Evolutionary conservation across 768 basidiomycete species (phyloP), one percentile per base, ranked within the genome.

Genomic region (Kwoniella mangroviensis): DNA sequence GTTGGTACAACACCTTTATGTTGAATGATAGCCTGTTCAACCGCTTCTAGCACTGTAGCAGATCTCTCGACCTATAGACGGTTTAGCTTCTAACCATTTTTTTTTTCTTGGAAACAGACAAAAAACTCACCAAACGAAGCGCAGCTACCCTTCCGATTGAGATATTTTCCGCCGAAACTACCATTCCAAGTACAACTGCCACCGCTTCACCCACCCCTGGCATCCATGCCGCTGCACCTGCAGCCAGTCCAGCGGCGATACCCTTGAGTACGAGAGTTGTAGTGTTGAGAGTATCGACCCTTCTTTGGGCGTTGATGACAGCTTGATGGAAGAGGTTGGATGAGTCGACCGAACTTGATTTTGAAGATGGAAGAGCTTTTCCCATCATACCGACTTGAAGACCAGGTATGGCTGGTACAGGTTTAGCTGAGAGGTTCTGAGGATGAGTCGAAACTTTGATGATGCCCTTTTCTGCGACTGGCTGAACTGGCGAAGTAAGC

Each of bases 171-270:
- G 78, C 76, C 13, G 59, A 63, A 15, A 61, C 55, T 34, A 76
- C 28, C 76, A 79, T 77, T 2, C 49, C 21, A 1, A 68, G 67
- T 6, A 79, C 69, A n/a, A 75, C 54, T 7, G 45, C 56, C 4
- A 73, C 69, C 1, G 73, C 78, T 42, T 72, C 66, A 21, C 73
- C 76, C 2, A 77, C 78, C 21, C 73, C 66, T 6, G 78, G 78
- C 55, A 79, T 54, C 73, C 73, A 74, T 13, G 68, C 68, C 24
- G 58, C 59, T 24, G 68, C 58, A 9, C 72, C 78, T 2, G 69
- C 26, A 11, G 68, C 40, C 4, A 74, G 41, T 4, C 56, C 69
- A 1, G 63, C 43, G 1, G 71, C 73, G 1, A 73, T 34, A 3
- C 49, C 42, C 5, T 63, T 67, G 7, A 79, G 67, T 26, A 67